Evolutionary conservation across 441 rosid genomes (phyloP), one percentile per base, ranked within the genome.

Genomic region (Syzygium malaccense): DNA sequence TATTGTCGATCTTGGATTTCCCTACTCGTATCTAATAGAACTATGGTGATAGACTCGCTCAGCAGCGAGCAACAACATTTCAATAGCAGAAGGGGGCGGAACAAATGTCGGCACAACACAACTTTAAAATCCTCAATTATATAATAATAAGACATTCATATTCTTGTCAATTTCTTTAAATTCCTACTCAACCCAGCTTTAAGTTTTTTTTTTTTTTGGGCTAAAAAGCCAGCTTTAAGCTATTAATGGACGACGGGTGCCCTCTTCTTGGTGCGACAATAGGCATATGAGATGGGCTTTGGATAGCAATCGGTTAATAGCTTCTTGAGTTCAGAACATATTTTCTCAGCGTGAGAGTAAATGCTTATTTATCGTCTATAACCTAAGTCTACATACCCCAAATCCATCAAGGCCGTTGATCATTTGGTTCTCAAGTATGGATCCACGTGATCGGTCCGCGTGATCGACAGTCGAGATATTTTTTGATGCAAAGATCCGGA

Each of bases 391-490:
- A 9, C 10, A 8, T 57, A 8, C 18, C 26, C 11, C 2, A 11
- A 26, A 57, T 57, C 10, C n/a, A 57, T 9, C 5, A 0, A 56
- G 9, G 2, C 12, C 2, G 7, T 26, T 26, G 2, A 12, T 58
- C 17, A 58, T 5, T 7, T 28, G 32, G 17, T 60, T 28, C 17
- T 6, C 32, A 13, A 26, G 32, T 13, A 3, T 26, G 8, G 32
- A 13, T 57, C 0, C 3, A 57, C 0, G 0, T 25, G 6, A 25
- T 57, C 45, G 45, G 6, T 37, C 6, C 41, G 6, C 4, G 41
- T 37, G 41, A 37, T 4, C 2, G 1, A 57, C 0, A 10, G 0
- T 10, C 14, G 4, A 0, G 62, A 57, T 4, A 0, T 60, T 6
- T 28, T 60, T 13, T 7, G 17, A 60, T 28, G 45, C 6, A 41